phyloP scores from a whole-genome alignment of 2,329 filamentous ascomycete genomes.

The Sporothrix sp. region DNA sequence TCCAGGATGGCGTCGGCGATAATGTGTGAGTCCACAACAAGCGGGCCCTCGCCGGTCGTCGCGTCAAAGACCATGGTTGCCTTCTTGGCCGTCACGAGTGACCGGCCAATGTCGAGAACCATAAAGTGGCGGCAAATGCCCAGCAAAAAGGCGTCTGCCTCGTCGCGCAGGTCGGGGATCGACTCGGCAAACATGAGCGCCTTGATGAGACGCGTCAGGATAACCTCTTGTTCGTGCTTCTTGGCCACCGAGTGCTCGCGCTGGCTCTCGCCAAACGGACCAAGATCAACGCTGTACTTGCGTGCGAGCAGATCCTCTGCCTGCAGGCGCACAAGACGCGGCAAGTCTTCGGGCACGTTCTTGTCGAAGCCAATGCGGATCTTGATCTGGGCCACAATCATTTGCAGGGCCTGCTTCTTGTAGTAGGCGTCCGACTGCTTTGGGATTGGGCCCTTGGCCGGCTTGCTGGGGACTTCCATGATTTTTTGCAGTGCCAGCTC shows the following conservation, averaged over 20 bases:
- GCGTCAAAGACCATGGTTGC: conserved; percentile 72
- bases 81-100: conserved; percentile 74
- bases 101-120: conserved; percentile 76
- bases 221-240: conserved; percentile 72
- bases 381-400: conserved; percentile 84
- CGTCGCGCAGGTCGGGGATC: conserved; percentile 66
- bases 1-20: conserved; percentile 86
- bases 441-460: conserved; percentile 32
- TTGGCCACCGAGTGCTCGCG: conserved; percentile 77
- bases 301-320: conserved; percentile 72
- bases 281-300: conserved; percentile 61
- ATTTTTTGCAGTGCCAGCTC: conserved; percentile 84
- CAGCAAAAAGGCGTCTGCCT: conserved; percentile 64
- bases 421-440: conserved; percentile 72
- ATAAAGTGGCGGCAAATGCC: conserved; percentile 86
- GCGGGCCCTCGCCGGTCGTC: conserved; percentile 72
- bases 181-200: conserved; percentile 79
- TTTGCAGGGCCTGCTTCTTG: conserved; percentile 83
- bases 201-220: conserved; percentile 78
- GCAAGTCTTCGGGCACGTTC: conserved; percentile 75
- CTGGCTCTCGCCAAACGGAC: conserved; percentile 65
- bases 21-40: conserved; percentile 77
- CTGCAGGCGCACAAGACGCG: conserved; percentile 74
- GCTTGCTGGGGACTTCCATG: conserved; percentile 62
- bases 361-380: conserved; percentile 77